Evolutionary conservation across 2,329 filamentous ascomycete species (phyloP).

Genomic region (Alternaria burnsii): DNA sequence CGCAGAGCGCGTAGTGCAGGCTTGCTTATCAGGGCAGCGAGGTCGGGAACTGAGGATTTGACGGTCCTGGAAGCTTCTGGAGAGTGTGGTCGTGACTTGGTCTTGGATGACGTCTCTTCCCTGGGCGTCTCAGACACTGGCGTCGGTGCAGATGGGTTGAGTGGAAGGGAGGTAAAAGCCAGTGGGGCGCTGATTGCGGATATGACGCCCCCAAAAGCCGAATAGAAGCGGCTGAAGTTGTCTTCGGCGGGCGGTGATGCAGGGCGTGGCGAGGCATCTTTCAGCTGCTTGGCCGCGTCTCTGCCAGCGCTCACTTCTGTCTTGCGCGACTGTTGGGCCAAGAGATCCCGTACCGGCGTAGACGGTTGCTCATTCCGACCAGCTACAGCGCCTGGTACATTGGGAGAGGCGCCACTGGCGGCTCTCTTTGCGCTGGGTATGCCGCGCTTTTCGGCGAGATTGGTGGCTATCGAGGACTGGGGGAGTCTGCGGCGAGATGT

Average conservation of each 20-base stretch:
- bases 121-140: conserved; percentile 39
- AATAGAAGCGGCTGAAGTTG: conserved; percentile 90
- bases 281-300: conserved; percentile 26
- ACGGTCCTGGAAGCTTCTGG: conserved; percentile 43
- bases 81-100: conserved; percentile 34
- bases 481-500: conserved; percentile 59
- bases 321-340: conserved; percentile 43
- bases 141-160: conserved; percentile 55
- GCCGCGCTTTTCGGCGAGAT: conserved; percentile 83
- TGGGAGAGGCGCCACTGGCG: conserved; percentile 75
- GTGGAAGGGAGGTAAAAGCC: conserved; percentile 89
- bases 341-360: conserved; percentile 44
- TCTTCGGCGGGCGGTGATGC: conserved; percentile 65
- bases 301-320: conserved; percentile 29
- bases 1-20: conserved; percentile 82
- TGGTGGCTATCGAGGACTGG: conserved; percentile 86
- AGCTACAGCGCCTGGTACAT: conserved; percentile 76
- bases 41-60: conserved; percentile 71
- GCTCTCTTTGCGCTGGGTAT: conserved; percentile 68
- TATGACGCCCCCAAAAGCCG: conserved; percentile 86
- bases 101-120: conserved; percentile 31
- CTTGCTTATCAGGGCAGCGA: conserved; percentile 83
- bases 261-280: conserved; percentile 22
- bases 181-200: conserved; percentile 88
- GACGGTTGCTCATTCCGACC: conserved; percentile 50